Conservation (phyloP, 176 grass and related monocot species). For the Poa pratensis region DNA sequence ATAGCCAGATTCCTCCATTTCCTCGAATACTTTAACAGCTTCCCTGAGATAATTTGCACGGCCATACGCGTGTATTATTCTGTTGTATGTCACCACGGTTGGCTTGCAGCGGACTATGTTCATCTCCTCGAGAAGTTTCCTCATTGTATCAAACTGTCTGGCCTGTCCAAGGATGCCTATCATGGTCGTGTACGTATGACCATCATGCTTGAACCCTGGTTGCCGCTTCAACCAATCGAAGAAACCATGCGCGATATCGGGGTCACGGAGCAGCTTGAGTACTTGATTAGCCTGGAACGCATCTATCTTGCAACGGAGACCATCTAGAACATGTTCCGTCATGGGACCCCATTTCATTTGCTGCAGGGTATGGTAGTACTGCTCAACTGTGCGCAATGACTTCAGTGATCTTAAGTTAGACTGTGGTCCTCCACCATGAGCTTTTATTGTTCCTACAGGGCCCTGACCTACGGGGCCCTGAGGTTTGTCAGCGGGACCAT, state of each 20-base stretch:
- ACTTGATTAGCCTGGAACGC: constrained; percentile 93
- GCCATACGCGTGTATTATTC: constrained; percentile 94
- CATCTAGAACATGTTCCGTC: constrained; percentile 70
- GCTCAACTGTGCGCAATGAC: constrained; percentile 67
- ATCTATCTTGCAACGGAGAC: constrained; percentile 77
- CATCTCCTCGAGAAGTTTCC: constrained; percentile 88
- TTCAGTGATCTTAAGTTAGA: constrained; percentile 63
- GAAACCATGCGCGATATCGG: constrained; percentile 72
- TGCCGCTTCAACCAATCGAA: constrained; percentile 90
- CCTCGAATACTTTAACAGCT: constrained; percentile 80
- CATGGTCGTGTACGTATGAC: constrained; percentile 95
- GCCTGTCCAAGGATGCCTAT: constrained; percentile 96
- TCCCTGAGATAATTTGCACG: constrained; percentile 87
- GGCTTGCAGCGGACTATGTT: constrained; percentile 69
- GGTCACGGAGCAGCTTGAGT: constrained; percentile 83
- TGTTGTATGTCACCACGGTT: constrained; percentile 91
- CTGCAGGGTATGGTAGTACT: constrained; percentile 82
- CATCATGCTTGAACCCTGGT: constrained; percentile 91
- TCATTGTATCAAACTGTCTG: constrained; percentile 78
- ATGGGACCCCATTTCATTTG: constrained; percentile 87
- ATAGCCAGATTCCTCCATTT: constrained; percentile 81
- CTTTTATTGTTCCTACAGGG: constrained; percentile 53
- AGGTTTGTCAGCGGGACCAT: constrained; percentile 56
- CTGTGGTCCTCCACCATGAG: constrained; percentile 48
- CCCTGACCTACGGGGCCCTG: constrained; percentile 41